These are phyloP conservation scores for Amylostereum areolatum DNA, from an alignment of 1,284 basidiomycete genomes.

Conservation along the genomic window DNA sequence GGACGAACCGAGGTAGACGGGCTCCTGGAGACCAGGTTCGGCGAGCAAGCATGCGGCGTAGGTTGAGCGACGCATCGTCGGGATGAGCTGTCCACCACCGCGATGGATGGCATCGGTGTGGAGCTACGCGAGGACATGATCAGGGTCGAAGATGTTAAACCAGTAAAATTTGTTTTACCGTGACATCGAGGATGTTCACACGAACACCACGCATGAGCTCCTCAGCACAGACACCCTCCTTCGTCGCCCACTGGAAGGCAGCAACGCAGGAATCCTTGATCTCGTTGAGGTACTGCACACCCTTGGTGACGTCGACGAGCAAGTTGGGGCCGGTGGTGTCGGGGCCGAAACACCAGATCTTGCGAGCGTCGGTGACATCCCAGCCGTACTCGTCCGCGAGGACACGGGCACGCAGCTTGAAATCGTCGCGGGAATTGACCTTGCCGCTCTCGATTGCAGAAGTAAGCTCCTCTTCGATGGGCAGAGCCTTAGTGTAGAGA, in stretches of 20 bases:
- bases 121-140: slow-evolving; percentile 42
- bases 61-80: slow-evolving; percentile 91
- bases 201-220: slow-evolving; percentile 99
- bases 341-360: slow-evolving; percentile 99
- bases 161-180: slow-evolving; percentile 42
- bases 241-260: slow-evolving; percentile 99
- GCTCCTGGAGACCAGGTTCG: slow-evolving; percentile 91
- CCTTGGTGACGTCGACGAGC: slow-evolving; percentile 98
- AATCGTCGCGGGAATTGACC: slow-evolving; percentile 92
- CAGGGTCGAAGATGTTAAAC: slow-evolving; percentile 3
- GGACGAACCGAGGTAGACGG: slow-evolving; percentile 80
- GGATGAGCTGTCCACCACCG: slow-evolving; percentile 98
- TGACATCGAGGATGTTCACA: slow-evolving; percentile 95
- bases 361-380: slow-evolving; percentile 99
- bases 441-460: slow-evolving; percentile 89
- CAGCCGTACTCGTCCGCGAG: slow-evolving; percentile 96
- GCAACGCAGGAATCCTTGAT: slow-evolving; percentile 99
- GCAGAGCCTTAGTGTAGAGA: slow-evolving; percentile 90
- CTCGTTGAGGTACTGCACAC: slow-evolving; percentile 96
- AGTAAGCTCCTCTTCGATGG: slow-evolving; percentile 91
- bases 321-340: slow-evolving; percentile 98
- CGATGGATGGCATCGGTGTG: slow-evolving; percentile 99
- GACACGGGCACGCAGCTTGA: slow-evolving; percentile 92
- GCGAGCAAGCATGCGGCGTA: slow-evolving; percentile 96
- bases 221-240: slow-evolving; percentile 95